Conservation (phyloP, 495 filamentous ascomycete genomes). For the Annulohypoxylon stygium region DNA sequence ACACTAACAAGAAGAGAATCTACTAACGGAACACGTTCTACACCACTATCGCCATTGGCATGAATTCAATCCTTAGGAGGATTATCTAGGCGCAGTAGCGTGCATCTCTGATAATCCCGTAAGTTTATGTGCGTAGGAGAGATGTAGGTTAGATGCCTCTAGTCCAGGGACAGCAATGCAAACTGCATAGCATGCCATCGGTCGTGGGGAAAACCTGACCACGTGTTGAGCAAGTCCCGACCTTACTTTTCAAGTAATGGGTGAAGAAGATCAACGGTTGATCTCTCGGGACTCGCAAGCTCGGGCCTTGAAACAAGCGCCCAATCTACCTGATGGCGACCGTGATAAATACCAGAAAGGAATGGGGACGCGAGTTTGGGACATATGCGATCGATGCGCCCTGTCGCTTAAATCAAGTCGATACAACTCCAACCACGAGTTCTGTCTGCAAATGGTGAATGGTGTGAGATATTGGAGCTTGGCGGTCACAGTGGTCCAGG, state of each 20-base stretch:
- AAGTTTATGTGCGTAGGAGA: slow-evolving; percentile 12
- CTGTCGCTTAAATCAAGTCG: slow-evolving; percentile 16
- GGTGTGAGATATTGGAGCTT: slow-evolving; percentile 20
- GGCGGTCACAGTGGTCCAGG: slow-evolving; percentile 3
- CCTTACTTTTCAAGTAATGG: slow-evolving; percentile 40
- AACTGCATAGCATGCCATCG: slow-evolving; percentile 20
- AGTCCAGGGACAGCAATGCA: slow-evolving; percentile 31
- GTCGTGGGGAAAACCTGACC: slow-evolving; percentile 34
- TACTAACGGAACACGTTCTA: background rate
- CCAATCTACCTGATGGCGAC: slow-evolving; percentile 15
- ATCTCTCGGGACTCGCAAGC: slow-evolving; percentile 28
- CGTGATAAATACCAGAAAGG: slow-evolving; percentile 7
- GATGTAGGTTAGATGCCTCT: background rate
- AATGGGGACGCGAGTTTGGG: slow-evolving; percentile 11
- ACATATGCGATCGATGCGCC: slow-evolving; percentile 16
- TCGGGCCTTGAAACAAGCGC: slow-evolving; percentile 34
- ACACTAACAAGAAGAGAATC: slow-evolving; percentile 6
- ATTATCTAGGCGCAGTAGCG: slow-evolving; percentile 10
- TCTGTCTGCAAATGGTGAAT: background rate
- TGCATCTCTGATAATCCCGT: slow-evolving; percentile 18
- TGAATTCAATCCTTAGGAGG: background rate
- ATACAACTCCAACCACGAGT: slow-evolving; percentile 5
- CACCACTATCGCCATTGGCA: slow-evolving; percentile 1
- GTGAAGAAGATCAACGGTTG: slow-evolving; percentile 35
- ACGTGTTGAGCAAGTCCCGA: slow-evolving; percentile 41